phyloP scores from a whole-genome alignment of 805 yeast species.

The Blastobotrys americana region DNA sequence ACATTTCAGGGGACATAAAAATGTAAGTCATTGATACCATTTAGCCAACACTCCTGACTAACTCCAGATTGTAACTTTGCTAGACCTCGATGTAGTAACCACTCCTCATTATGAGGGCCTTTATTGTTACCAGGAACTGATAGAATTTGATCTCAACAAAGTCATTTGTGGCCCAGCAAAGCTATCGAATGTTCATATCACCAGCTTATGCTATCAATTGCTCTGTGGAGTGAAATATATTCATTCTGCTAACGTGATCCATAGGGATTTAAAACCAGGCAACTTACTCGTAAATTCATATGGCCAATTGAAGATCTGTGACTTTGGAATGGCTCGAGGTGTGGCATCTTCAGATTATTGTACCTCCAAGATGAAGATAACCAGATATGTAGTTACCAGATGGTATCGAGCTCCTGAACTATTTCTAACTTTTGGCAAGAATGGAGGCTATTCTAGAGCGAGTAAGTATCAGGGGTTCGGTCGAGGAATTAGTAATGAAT shows the following conservation, averaged over 20 bases:
- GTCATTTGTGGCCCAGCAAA: constrained; percentile 62
- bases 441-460: constrained; percentile 41
- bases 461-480: too few relatives aligned
- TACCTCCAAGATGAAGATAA: constrained; percentile 18
- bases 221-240: constrained; percentile 81
- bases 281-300: constrained; percentile 69
- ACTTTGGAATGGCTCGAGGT: constrained; percentile 89
- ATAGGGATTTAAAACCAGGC: constrained; percentile 88
- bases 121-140: constrained; percentile 80
- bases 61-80: constrained; percentile 62
- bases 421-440: constrained; percentile 50
- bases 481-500: constrained; percentile 1
- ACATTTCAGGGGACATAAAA: constrained; percentile 78
- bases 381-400: constrained; percentile 77
- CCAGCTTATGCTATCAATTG: constrained; percentile 69
- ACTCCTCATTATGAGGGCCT: constrained; percentile 72
- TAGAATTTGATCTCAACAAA: constrained; percentile 71
- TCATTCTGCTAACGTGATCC: constrained; percentile 88
- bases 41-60: neutral
- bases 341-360: constrained; percentile 32
- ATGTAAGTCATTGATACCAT: constrained; percentile 33
- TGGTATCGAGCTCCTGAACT: constrained; percentile 96
- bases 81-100: constrained; percentile 66
- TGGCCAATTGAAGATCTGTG: constrained; percentile 80
- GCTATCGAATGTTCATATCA: constrained; percentile 77